Conservation (phyloP, 805 yeast genomes). For the Scheffersomyces coipomensis region DNA sequence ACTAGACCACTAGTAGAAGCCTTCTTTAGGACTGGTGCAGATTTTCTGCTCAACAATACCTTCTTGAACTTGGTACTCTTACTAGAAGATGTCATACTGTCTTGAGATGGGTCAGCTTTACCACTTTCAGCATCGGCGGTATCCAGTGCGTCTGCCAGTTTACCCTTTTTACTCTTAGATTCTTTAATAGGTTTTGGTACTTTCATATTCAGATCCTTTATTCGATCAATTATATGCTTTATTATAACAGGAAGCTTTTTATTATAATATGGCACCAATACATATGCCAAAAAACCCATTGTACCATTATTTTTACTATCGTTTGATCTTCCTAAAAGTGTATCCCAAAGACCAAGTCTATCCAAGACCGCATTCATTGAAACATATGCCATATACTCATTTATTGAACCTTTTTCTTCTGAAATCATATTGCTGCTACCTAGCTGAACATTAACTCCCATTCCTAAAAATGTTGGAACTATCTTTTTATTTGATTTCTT, state of each 20-base stretch:
- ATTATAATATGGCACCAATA: slow-evolving; percentile 53
- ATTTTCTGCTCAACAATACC: slow-evolving; percentile 2
- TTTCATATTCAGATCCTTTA: slow-evolving; percentile 47
- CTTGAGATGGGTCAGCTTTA: not conserved
- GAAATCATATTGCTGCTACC: not conserved
- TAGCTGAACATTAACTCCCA: slow-evolving; percentile 22
- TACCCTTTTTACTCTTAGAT: slow-evolving; percentile 1
- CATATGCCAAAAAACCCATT: slow-evolving; percentile 49
- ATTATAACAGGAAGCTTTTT: slow-evolving; percentile 47
- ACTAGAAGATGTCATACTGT: slow-evolving; percentile 1
- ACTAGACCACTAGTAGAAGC: slow-evolving; percentile 14
- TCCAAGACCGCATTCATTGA: slow-evolving; percentile 47
- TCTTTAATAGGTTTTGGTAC: slow-evolving; percentile 7
- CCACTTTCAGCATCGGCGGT: not conserved
- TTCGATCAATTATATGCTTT: slow-evolving; percentile 43
- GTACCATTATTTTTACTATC: slow-evolving; percentile 26
- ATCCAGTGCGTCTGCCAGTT: not conserved
- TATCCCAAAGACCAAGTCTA: slow-evolving; percentile 54
- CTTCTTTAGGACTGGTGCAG: slow-evolving; percentile 8
- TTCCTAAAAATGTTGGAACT: slow-evolving; percentile 43
- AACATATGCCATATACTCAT: slow-evolving; percentile 14
- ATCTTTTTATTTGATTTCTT: slow-evolving; percentile 22
- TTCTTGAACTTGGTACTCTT: slow-evolving; percentile 3
- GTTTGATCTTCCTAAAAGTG: slow-evolving; percentile 31
- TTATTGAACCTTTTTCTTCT: slow-evolving; percentile 20